These are phyloP conservation scores for Rhodofomes roseus DNA, from an alignment of 1,284 basidiomycete species.

Conservation along the genomic window DNA sequence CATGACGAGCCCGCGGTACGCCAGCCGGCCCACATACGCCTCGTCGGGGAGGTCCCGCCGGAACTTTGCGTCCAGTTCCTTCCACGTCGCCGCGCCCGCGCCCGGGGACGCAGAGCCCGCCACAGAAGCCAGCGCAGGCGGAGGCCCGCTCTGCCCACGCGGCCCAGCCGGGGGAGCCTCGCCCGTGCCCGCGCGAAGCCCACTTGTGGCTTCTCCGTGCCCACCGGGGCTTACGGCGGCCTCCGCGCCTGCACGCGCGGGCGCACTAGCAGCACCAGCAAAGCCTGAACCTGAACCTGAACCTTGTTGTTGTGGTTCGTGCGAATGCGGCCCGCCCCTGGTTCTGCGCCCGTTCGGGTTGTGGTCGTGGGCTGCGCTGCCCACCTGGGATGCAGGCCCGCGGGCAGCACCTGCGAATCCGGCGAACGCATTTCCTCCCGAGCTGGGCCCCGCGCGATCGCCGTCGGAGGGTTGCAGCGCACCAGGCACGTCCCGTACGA, in stretches of 20 bases:
- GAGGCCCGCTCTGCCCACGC: background rate
- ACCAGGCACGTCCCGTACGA: slow-evolving; percentile 66
- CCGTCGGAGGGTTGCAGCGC: slow-evolving; percentile 62
- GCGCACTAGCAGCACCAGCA: background rate
- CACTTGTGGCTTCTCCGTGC: slow-evolving; percentile 8
- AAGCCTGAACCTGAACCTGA: background rate
- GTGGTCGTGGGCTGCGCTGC: background rate
- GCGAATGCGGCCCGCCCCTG: background rate
- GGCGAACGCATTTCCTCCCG: slow-evolving; percentile 4
- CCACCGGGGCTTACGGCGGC: slow-evolving; percentile 8
- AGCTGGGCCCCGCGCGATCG: slow-evolving; percentile 8
- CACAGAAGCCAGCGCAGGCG: no score
- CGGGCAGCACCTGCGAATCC: slow-evolving; percentile 9
- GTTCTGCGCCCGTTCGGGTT: background rate
- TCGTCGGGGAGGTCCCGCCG: slow-evolving; percentile 85
- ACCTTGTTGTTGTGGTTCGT: background rate
- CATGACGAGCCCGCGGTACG: slow-evolving; percentile 87
- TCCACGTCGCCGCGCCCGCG: slow-evolving; percentile 47
- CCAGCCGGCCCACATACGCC: slow-evolving; percentile 79
- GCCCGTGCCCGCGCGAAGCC: slow-evolving; percentile 7
- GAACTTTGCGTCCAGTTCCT: slow-evolving; percentile 80
- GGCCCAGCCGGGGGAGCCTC: background rate
- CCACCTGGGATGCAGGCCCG: slow-evolving; percentile 7
- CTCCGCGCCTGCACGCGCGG: slow-evolving; percentile 10
- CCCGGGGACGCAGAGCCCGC: slow-evolving; percentile 11